Evolutionary conservation across 805 yeast species (phyloP), one percentile per base, ranked within the genome.

Genomic region (Metschnikowia peoriensis): DNA sequence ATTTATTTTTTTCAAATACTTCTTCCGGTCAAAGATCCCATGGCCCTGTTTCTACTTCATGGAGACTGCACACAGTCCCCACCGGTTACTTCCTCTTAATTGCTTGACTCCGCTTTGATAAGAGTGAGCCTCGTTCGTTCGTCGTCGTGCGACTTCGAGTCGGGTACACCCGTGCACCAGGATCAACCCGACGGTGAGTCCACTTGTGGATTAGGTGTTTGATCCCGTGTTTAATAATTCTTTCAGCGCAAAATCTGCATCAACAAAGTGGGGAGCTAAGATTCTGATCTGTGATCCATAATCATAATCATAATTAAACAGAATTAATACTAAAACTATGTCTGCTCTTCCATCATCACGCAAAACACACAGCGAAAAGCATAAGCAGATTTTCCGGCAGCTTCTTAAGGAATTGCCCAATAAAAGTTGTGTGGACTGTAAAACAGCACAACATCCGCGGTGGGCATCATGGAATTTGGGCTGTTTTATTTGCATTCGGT

Each of bases 391-490:
- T 40, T 75, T 94, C 56, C 84, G 84, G 68, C 83, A 86, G 34
- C 77, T 94, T 34, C 79, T 94, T 42, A 84, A 82, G 53, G 97
- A 90, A 61, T 84, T 84, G 0, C 83, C 82, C 38, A 94, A 94
- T 75, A 82, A 81, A 63, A 67, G 73, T 42, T 93, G 99, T 69
- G 96, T 92, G 1, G 99, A 93, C 69, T 93, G 99, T 72, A 93
- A 94, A 68, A 79, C 84, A 0, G 80, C 93, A 12, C 80, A 86
- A 37, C 96, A 93, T 69, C 99, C 99, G 22, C 80, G 98, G 50
- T 93, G 99, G 99, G 97, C 98, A 10, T 86, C 96, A 16, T 93
- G 97, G 97, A 91, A 87, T 61, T 69, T 93, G 49, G 99, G 99
- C 27, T 83, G 94, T 51, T 92, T 94, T 64, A 81, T 93, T 41